phyloP scores from a whole-genome alignment of 768 basidiomycete genomes.

The Tulasnella sp. region DNA sequence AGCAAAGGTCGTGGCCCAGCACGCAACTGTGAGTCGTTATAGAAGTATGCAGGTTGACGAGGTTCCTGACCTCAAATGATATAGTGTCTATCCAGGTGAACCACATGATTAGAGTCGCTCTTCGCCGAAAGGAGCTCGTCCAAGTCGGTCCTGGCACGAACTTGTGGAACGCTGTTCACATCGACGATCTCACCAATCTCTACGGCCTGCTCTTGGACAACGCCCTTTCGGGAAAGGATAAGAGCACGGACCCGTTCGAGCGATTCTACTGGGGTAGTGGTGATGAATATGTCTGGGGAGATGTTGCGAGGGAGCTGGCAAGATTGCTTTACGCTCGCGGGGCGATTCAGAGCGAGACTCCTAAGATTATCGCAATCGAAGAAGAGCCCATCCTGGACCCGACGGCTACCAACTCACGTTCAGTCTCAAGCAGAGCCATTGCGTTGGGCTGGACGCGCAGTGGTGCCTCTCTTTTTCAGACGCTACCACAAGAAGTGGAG shows the following conservation, averaged over 20 bases:
- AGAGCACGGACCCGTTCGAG: slow-evolving; percentile 9
- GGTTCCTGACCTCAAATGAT: neutral
- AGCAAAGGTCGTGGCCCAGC: slow-evolving; percentile 26
- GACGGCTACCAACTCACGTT: slow-evolving; percentile 32
- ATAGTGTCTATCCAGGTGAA: slow-evolving; percentile 35
- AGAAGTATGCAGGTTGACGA: neutral
- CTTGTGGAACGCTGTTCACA: slow-evolving; percentile 31
- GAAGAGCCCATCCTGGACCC: neutral
- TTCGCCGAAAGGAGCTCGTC: slow-evolving; percentile 24
- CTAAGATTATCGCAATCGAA: neutral
- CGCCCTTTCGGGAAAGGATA: slow-evolving; percentile 19
- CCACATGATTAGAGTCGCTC: slow-evolving; percentile 31
- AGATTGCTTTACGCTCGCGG: slow-evolving; percentile 15
- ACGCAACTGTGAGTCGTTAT: neutral
- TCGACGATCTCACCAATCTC: slow-evolving; percentile 28
- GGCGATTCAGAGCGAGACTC: neutral
- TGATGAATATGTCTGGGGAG: slow-evolving; percentile 12
- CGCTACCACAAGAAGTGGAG: slow-evolving; percentile 16
- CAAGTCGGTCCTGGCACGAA: slow-evolving; percentile 29
- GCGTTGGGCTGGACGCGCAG: slow-evolving; percentile 6
- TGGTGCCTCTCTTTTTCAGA: slow-evolving; percentile 1
- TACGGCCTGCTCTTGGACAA: slow-evolving; percentile 23
- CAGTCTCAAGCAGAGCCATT: slow-evolving; percentile 31
- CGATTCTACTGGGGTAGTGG: slow-evolving; percentile 23
- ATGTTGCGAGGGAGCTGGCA: slow-evolving; percentile 7